Evolutionary conservation across 768 basidiomycete species (phyloP), one percentile per base, ranked within the genome.

Genomic region (Amanita phalloides): DNA sequence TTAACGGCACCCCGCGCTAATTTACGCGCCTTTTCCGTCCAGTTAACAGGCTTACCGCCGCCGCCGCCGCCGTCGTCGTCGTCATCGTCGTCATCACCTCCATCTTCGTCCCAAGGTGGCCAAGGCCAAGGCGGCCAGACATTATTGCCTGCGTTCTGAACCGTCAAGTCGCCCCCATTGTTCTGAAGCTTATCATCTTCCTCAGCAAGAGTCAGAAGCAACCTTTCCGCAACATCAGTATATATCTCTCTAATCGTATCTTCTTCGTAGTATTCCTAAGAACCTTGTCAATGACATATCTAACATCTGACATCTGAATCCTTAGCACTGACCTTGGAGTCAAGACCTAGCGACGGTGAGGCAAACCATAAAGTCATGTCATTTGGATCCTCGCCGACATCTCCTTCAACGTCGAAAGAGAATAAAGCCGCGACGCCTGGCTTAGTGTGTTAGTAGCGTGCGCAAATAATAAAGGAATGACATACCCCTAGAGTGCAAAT

Each of bases 181-280:
- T 35, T n/a, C 20, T 33, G 49, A 21, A 23, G 61, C 17, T 35
- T 66, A 44, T 80, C 76, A 4, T 72, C 65, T 57, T 76, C 71
- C 14, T 77, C 71, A 33, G 77, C 75, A 3, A 93, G 67, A 4
- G 75, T 69, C 20, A 73, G 57, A 23, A 97, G 73, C 13, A 95
- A 70, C 17, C 77, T 74, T 58, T 83, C 78, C 17, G 93, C 68
- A 21, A 89, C 82, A 38, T 70, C 66, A 53, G 74, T 71, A 64
- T 96, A 96, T 13, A 86, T 63, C n/a, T 76, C 71, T n/a, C 79
- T 65, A 35, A 90, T 76, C 0, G 70, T 64, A 50, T 81, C 71
- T 44, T 97, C 94, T 49, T 84, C 77, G 65, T 90, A 98, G 64
- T 98, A 96, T 68, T 94, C 91, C 85, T 91, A 56, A 35, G 21